These are phyloP conservation scores for Fusarium verticillioides DNA, from an alignment of 2,329 filamentous ascomycete genomes.

Conservation along the genomic window DNA sequence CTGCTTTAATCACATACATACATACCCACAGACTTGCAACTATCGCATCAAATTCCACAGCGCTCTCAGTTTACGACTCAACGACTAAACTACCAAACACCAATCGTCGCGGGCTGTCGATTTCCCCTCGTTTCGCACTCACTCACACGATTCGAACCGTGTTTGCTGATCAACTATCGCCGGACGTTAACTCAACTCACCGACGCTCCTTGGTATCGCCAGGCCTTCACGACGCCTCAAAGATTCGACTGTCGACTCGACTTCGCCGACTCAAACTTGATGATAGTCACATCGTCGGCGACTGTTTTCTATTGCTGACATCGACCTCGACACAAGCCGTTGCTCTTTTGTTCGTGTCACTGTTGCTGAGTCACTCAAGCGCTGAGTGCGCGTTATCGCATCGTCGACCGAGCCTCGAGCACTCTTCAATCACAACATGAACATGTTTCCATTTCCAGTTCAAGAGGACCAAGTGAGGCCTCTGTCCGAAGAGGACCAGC, in stretches of 20 bases:
- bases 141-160: constrained; percentile 16
- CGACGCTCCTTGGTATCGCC: constrained; percentile 30
- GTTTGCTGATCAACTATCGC: constrained; percentile 8
- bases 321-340: background rate
- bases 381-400: constrained; percentile 43
- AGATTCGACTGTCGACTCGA: constrained; percentile 5
- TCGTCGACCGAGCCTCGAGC: constrained; percentile 21
- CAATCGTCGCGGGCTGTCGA: constrained; percentile 46
- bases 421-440: constrained; percentile 18
- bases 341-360: constrained; percentile 7
- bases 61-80: constrained; percentile 30
- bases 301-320: constrained; percentile 27
- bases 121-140: constrained; percentile 37
- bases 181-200: constrained; percentile 15
- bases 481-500: constrained; percentile 54
- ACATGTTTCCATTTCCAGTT: constrained; percentile 51
- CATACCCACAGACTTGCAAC: constrained; percentile 18
- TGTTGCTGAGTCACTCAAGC: constrained; percentile 21
- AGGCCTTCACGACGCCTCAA: constrained; percentile 9
- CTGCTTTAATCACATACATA: constrained; percentile 24
- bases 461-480: constrained; percentile 52
- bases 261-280: background rate
- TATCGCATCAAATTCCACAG: constrained; percentile 18
- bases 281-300: constrained; percentile 27
- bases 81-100: constrained; percentile 21